These are phyloP conservation scores for Aspergillus eucalypticola DNA, from an alignment of 2,329 filamentous ascomycete species.

Conservation along the genomic window DNA sequence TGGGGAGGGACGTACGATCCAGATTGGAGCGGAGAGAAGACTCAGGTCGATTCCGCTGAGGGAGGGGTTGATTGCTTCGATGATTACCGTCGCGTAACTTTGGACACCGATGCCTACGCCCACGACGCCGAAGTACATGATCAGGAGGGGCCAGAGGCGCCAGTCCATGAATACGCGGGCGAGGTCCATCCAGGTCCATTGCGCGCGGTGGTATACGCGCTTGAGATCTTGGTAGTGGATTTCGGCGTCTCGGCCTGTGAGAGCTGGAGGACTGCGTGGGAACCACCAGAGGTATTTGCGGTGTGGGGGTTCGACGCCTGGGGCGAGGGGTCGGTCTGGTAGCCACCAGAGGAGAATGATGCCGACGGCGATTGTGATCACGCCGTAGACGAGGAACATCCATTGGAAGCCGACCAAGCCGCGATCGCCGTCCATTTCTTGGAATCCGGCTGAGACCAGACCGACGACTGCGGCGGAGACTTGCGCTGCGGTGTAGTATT, in stretches of 20 bases:
- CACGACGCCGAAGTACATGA: constrained; percentile 96
- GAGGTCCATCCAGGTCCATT: constrained; percentile 74
- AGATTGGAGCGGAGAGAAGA: constrained; percentile 85
- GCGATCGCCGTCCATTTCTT: constrained; percentile 78
- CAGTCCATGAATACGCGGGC: constrained; percentile 74
- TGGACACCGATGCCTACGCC: constrained; percentile 90
- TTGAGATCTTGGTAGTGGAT: constrained; percentile 82
- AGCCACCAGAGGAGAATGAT: constrained; percentile 83
- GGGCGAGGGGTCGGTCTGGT: constrained; percentile 75
- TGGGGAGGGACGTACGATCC: constrained; percentile 65
- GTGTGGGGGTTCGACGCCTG: constrained; percentile 45
- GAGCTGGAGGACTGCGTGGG: constrained; percentile 67
- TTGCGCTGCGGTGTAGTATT: constrained; percentile 86
- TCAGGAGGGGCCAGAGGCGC: constrained; percentile 79
- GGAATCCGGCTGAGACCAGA: constrained; percentile 85
- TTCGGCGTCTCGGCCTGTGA: constrained; percentile 73
- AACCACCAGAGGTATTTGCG: constrained; percentile 58
- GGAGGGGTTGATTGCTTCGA: constrained; percentile 71
- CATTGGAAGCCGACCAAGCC: constrained; percentile 67
- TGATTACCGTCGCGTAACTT: constrained; percentile 84
- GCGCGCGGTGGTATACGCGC: constrained; percentile 72
- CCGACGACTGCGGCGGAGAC: constrained; percentile 87
- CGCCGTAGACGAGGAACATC: constrained; percentile 87
- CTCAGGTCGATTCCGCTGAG: constrained; percentile 75
- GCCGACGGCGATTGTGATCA: constrained; percentile 72